phyloP scores from a whole-genome alignment of 805 yeast species.

The Kazachstania martiniae region DNA sequence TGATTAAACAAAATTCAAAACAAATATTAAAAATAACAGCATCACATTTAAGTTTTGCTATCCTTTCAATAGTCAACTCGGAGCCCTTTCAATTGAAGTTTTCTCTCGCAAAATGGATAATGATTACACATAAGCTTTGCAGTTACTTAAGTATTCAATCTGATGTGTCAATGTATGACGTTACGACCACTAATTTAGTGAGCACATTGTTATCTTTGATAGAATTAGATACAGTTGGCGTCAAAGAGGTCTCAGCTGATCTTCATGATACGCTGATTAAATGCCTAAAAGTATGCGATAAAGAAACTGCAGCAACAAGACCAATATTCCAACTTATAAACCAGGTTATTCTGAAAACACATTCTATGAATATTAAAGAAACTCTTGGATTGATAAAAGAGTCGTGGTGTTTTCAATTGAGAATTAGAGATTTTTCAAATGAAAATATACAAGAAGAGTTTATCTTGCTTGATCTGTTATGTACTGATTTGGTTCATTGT shows the following conservation, averaged over 20 bases:
- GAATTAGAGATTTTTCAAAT: constrained; percentile 32
- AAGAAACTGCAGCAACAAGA: constrained; percentile 26
- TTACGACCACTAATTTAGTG: constrained; percentile 21
- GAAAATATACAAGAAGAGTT: constrained; percentile 35
- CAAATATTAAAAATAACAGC: constrained; percentile 13
- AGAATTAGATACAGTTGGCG: constrained; percentile 15
- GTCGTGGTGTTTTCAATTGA: constrained; percentile 30
- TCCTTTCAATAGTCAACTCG: constrained; percentile 11
- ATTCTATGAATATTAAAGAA: constrained; percentile 31
- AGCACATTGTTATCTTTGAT: constrained; percentile 16
- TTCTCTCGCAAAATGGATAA: constrained; percentile 17
- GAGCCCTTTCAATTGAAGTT: constrained; percentile 17
- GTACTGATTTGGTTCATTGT: constrained; percentile 30
- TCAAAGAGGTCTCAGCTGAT: constrained; percentile 11
- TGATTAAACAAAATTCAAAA: constrained; percentile 7
- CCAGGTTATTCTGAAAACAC: constrained; percentile 32
- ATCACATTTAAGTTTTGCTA: constrained; percentile 17
- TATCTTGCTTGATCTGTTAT: constrained; percentile 35
- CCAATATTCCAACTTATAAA: constrained; percentile 36
- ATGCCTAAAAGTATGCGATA: constrained; percentile 15
- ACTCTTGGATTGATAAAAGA: constrained; percentile 31
- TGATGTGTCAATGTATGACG: constrained; percentile 12
- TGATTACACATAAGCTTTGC: constrained; percentile 10
- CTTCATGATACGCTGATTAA: constrained; percentile 11
- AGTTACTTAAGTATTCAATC: constrained; percentile 8